Evolutionary conservation across 2,329 filamentous ascomycete species (phyloP).

Genomic region (Ophiostoma tasmaniense): DNA sequence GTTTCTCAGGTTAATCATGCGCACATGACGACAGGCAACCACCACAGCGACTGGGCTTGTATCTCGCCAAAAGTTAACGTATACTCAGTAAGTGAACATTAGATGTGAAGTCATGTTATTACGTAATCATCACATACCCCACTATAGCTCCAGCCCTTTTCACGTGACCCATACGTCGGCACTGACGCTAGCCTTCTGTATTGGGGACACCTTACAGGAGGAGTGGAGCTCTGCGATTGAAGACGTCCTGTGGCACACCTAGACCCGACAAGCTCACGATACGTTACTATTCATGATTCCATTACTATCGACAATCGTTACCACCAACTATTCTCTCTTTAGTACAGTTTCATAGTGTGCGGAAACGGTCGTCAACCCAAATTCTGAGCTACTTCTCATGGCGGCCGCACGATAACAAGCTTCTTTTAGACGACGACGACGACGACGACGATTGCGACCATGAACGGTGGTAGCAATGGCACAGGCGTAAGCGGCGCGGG

Average conservation of each 20-base stretch:
- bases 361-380: not conserved
- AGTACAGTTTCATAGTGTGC: not conserved
- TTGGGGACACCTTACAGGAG: constrained; percentile 2
- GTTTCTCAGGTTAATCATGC: too few species aligned
- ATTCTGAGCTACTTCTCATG: not conserved
- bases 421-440: not conserved
- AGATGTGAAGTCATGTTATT: not conserved
- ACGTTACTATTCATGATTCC: not conserved
- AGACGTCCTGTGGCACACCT: not conserved
- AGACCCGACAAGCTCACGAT: not conserved
- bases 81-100: too few species aligned
- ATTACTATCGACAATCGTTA: not conserved
- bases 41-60: too few species aligned
- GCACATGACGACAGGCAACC: too few species aligned
- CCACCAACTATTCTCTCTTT: not conserved
- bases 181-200: not conserved
- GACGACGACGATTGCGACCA: not conserved
- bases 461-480: not conserved
- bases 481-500: not conserved
- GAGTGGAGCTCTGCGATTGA: not conserved
- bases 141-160: not conserved
- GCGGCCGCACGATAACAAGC: not conserved
- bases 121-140: not conserved
- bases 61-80: too few species aligned
- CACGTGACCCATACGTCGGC: constrained; percentile 1